These are phyloP conservation scores for Colletotrichum destructivum DNA, from an alignment of 2,329 filamentous ascomycete genomes.

Conservation along the genomic window DNA sequence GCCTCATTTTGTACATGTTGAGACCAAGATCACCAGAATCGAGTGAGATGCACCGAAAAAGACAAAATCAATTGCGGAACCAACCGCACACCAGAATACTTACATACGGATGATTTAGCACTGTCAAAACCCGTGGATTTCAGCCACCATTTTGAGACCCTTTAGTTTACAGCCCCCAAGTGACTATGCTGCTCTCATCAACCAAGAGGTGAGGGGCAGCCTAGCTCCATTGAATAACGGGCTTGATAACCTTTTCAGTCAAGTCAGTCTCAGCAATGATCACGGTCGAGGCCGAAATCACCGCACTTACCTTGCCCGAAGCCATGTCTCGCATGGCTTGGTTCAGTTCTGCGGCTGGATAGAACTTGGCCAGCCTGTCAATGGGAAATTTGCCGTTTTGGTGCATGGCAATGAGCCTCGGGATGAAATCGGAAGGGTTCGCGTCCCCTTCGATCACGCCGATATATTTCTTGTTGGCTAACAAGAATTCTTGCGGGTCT, in stretches of 20 bases:
- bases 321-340: slow-evolving; percentile 36
- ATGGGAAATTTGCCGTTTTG: slow-evolving; percentile 34
- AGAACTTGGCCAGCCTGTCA: slow-evolving; percentile 14
- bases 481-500: slow-evolving; percentile 30
- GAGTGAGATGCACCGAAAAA: too few species aligned
- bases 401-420: slow-evolving; percentile 26
- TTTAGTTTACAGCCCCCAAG: too few species aligned
- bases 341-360: slow-evolving; percentile 22
- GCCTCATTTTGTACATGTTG: neutral
- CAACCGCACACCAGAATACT: too few species aligned
- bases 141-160: neutral
- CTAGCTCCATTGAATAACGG: slow-evolving; percentile 26
- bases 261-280: neutral
- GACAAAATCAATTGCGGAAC: neutral
- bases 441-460: slow-evolving; percentile 33
- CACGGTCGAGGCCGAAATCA: too few species aligned
- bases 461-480: slow-evolving; percentile 26
- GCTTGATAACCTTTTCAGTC: slow-evolving; percentile 20
- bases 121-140: too few species aligned
- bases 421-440: slow-evolving; percentile 26
- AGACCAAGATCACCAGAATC: neutral
- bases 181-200: neutral
- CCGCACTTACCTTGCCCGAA: slow-evolving; percentile 12
- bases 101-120: neutral
- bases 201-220: too few species aligned